Base-by-base conservation (phyloP, 345 rosid genomes). In the Physaria fendleri region DNA sequence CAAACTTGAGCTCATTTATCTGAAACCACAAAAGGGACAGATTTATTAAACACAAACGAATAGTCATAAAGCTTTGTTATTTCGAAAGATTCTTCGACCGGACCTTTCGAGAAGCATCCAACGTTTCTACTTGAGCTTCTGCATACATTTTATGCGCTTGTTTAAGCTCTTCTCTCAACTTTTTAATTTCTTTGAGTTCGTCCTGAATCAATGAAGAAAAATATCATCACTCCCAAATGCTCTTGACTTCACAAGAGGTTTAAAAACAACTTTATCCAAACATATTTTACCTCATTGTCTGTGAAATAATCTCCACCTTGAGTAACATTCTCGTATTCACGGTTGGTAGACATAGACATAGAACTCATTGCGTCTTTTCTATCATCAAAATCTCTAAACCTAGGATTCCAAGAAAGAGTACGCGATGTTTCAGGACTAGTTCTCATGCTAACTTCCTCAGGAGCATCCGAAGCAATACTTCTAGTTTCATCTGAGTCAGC, bases 61-160 rank as follows among this genome's bases (percentile, higher is more conserved):
- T 13, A 49, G 40, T 17, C 22, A 33, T 22, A 29, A 48, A 23
- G 41, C 28, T 48, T 48, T n/a, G 43, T 16, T 27, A 41, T 46
- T 4, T 32, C 1, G 22, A 59, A 22, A 48, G 46, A 41, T 28
- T 32, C 24, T 53, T 50, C 24, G 22, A 30, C 69, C 22, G 1
- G 39, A 90, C 97, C 96, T 79, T 83, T 37, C 79, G 77, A 27
- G 96, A 83, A 74, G 95, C 85, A 72, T 81, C 90, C 54, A 77
- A 59, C 29, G 86, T 73, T 74, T 85, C 96, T 44, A 69, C 83
- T 56, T 79, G 89, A 73, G 95, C 92, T 40, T 67, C 28, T 2
- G 91, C 86, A 56, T 88, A 79, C 77, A 85, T 78, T 29, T 83
- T 92, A 37, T 73, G 86, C 63, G 65, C 76, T 9, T 84, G 90